Percentiles rank a stretch among this genome's conserved stretches.
Evolutionary conservation across 106 monocot species (phyloP).

Genomic region (Acorus calamus): DNA sequence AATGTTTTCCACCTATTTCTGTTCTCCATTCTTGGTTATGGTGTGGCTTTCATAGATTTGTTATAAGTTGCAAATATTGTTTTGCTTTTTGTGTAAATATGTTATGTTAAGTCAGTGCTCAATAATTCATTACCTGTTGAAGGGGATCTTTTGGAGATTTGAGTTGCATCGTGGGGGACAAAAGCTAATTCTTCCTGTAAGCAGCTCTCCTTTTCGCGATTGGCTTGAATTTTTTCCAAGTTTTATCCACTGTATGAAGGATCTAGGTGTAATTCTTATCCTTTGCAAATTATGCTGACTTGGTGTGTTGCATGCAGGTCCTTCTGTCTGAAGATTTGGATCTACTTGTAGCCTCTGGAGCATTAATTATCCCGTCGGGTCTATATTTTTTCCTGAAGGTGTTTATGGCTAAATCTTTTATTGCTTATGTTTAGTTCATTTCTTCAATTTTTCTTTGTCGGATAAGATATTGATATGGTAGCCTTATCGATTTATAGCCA

Average conservation of each 20-base stretch:
- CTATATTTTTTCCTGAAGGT: constrained; percentile 94
- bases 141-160: constrained; percentile 91
- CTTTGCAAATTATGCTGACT: background rate
- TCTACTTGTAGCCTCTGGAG: constrained; percentile 39
- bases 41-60: no score
- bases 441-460: no score
- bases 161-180: constrained; percentile 87
- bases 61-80: no score
- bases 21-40: no score
- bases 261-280: no score
- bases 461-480: no score
- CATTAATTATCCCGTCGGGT: constrained; percentile 69
- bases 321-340: constrained; percentile 63
- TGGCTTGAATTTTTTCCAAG: background rate
- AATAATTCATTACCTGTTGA: background rate
- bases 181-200: constrained; percentile 84
- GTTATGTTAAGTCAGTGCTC: no score
- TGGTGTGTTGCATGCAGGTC: constrained; percentile 31
- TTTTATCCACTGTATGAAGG: background rate
- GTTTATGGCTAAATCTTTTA: background rate
- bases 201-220: constrained; percentile 3
- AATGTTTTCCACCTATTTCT: no score
- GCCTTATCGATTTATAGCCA: no score
- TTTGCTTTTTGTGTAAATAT: no score
- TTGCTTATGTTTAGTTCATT: no score